Conservation (phyloP, 2,329 filamentous ascomycete species). For the Hypoxylon sp. region DNA sequence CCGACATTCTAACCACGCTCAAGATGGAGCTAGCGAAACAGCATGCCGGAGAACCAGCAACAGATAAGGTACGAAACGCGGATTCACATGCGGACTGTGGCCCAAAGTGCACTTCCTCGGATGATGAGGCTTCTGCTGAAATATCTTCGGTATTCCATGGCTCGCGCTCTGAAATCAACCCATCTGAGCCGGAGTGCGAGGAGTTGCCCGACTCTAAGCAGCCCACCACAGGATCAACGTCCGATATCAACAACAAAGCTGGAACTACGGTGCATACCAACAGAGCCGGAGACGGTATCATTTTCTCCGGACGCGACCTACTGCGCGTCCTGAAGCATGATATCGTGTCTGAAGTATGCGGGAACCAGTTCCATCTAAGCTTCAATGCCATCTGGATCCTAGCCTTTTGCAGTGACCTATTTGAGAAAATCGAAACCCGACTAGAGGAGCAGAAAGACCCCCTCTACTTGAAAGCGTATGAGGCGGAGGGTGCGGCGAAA, state of each 20-base stretch:
- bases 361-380: constrained; percentile 51
- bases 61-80: neutral
- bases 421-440: constrained; percentile 50
- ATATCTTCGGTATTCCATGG: neutral
- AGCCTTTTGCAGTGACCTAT: constrained; percentile 46
- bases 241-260: neutral
- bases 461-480: constrained; percentile 53
- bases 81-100: neutral
- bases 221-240: neutral
- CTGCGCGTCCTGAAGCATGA: constrained; percentile 50
- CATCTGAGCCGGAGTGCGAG: neutral
- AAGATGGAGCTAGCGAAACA: constrained; percentile 43
- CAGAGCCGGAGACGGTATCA: constrained; percentile 5
- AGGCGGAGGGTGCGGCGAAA: constrained; percentile 39
- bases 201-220: neutral
- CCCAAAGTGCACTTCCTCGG: neutral
- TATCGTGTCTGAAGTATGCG: constrained; percentile 52
- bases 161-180: neutral
- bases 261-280: neutral
- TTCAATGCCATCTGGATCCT: constrained; percentile 56
- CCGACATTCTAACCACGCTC: constrained; percentile 50
- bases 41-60: neutral
- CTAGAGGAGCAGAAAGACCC: constrained; percentile 50
- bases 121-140: neutral
- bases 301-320: constrained; percentile 26